Conservation (phyloP, 805 yeast genomes). For the Ogataea nakhonphanomensis region DNA sequence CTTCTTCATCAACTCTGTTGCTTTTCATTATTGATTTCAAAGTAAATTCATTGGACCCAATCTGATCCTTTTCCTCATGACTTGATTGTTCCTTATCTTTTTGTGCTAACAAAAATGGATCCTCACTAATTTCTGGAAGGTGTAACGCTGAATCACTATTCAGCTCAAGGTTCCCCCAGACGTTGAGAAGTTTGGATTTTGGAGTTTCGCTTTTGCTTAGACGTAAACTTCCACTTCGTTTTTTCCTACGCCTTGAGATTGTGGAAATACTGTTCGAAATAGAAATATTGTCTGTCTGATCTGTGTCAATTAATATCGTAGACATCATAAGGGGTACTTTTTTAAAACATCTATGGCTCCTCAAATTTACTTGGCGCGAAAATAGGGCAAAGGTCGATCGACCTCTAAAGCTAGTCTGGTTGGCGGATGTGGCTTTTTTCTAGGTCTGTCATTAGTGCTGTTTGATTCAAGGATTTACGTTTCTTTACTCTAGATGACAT, state of each 20-base stretch:
- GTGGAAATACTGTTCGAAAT: conserved; percentile 17
- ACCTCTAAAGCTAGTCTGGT: neutral
- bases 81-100: neutral
- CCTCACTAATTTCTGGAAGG: neutral
- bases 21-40: conserved; percentile 22
- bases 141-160: conserved; percentile 4
- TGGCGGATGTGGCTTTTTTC: too few species aligned
- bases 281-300: conserved; percentile 12
- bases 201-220: conserved; percentile 8
- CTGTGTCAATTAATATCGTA: neutral
- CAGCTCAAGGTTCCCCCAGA: conserved; percentile 14
- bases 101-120: conserved; percentile 8
- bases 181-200: conserved; percentile 8
- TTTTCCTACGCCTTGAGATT: conserved; percentile 11
- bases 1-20: conserved; percentile 11
- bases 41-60: conserved; percentile 7
- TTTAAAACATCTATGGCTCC: neutral
- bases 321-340: conserved; percentile 3
- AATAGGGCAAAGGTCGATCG: conserved; percentile 9
- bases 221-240: conserved; percentile 18
- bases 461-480: too few species aligned
- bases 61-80: neutral
- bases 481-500: too few species aligned
- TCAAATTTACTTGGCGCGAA: conserved; percentile 10
- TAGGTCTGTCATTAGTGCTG: too few species aligned